Base-by-base conservation (phyloP, 2,329 filamentous ascomycete species). In the Phaeosphaeriaceae sp. region DNA sequence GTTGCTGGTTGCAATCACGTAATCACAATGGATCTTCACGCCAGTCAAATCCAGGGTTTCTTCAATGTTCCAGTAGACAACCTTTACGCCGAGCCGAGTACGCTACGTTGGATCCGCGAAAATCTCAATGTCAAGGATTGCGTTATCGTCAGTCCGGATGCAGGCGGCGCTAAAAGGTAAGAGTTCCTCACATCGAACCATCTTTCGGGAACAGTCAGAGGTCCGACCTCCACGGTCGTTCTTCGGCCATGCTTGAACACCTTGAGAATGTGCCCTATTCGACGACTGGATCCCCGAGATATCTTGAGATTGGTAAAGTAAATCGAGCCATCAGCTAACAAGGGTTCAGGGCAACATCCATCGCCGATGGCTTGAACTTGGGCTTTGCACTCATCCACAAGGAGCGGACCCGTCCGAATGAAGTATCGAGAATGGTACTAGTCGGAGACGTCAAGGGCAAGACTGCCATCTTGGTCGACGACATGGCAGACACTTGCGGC, bases 401-500 rank as follows among this genome's bases (percentile, higher is more conserved):
- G 83, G 94, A 97, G 81, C 91, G 94, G 58, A 91, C 93, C 6
- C 88, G 92, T n/a, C 89, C 89, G 11, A 96, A 97, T 72, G 93
- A 96, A 74, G 93, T 97, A 61, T 93, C 91, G 10, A 90, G 92
- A 71, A 97, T 97, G 93, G 92, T 93, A 0, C 89, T 99, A n/a
- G 94, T 98, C 52, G 95, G 95, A 67, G 93, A 96, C 66, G 95
- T 98, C 49, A 86, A 89, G 67, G 91, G 92, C 81, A 95, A 95
- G 82, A 89, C 94, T 28, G 94, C 94, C 60, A 97, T 99, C 74
- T 89, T 99, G 50, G 94, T 99, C 49, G 94, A 98, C 77, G 94
- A 98, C 77, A 97, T 98, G 93, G 94, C 94, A 30, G 94, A 98
- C 76, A 97, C 94, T 3, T 97, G 94, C 78, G 93, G 93, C 67